Conservation (phyloP, 805 yeast species). For the Candida vartiovaarae region DNA sequence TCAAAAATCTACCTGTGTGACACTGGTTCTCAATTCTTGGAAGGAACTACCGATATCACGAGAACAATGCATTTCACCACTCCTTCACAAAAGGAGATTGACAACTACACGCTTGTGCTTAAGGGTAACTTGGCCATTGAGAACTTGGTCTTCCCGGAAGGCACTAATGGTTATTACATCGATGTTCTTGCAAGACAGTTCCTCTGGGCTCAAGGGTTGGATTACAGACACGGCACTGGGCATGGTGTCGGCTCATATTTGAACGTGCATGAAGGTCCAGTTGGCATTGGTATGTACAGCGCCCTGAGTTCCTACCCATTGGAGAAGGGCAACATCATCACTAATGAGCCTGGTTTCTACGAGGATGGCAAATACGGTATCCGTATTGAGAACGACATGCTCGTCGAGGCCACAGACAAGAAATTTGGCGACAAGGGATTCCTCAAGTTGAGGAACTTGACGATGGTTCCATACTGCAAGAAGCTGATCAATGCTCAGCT, state of each 20-base stretch:
- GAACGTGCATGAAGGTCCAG: slow-evolving; percentile 92
- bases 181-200: slow-evolving; percentile 81
- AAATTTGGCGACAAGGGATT: slow-evolving; percentile 51
- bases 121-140: slow-evolving; percentile 91
- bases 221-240: slow-evolving; percentile 92
- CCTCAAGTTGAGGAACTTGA: slow-evolving; percentile 73
- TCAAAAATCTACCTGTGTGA: slow-evolving; percentile 70
- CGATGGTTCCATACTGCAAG: slow-evolving; percentile 78
- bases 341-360: slow-evolving; percentile 95
- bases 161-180: slow-evolving; percentile 66
- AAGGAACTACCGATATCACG: slow-evolving; percentile 96
- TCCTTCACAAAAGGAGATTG: slow-evolving; percentile 51
- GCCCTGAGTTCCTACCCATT: slow-evolving; percentile 45
- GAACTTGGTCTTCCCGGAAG: slow-evolving; percentile 67
- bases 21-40: slow-evolving; percentile 86
- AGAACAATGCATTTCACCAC: slow-evolving; percentile 67
- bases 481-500: slow-evolving; percentile 57
- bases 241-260: slow-evolving; percentile 94
- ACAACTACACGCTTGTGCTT: slow-evolving; percentile 75
- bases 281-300: slow-evolving; percentile 61
- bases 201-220: slow-evolving; percentile 75
- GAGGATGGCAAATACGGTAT: slow-evolving; percentile 87
- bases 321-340: slow-evolving; percentile 63
- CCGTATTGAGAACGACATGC: slow-evolving; percentile 79
- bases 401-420: slow-evolving; percentile 37